Evolutionary conservation across 148 eudicot genomes (phyloP), one percentile per base, ranked within the genome.

Genomic region (Euryodendron excelsum): DNA sequence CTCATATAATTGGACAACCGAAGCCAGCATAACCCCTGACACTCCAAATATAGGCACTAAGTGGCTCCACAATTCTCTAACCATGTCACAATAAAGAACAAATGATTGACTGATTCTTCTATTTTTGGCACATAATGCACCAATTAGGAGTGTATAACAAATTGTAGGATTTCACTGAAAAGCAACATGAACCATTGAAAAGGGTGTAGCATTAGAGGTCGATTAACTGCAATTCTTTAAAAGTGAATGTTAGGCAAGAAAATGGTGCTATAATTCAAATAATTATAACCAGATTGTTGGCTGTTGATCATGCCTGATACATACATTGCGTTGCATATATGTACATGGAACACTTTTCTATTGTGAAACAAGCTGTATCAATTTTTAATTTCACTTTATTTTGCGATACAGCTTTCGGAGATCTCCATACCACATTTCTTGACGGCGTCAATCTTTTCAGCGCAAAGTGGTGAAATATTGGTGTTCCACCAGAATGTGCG

Each of bases 381-480:
- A 50, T 50, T 50, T 50, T 50, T 6, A 50, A 50, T 50, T 50
- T 17, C 56, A 50, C 56, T 59, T 74, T 2, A 50, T 27, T n/a
- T 79, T 77, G 33, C 81, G 76, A 66, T 85, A 82, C 97, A 94
- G 98, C 78, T 94, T 77, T 85, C 98, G 3, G 98, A 94, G 89
- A 92, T 94, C 53, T 89, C 92, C 47, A 92, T 94, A 56, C 98
- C 98, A 66, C 98, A 94, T 87, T 92, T 87, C 88, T 83, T 94
- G 90, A 94, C 98, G 65, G 98, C 97, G 45, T 92, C 98, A 70
- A 91, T 94, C 75, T 94, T 94, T 85, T 88, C 98, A 34, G 98
- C 98, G 14, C 97, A 94, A 80, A 91, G 93, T 83, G 90, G 92
- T 77, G 68, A 89, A 36, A 80, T 84, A 20, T 69, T 70, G 33